Conservation (phyloP, 192 early-diverging fungal genomes). For the Backusella luteola region DNA sequence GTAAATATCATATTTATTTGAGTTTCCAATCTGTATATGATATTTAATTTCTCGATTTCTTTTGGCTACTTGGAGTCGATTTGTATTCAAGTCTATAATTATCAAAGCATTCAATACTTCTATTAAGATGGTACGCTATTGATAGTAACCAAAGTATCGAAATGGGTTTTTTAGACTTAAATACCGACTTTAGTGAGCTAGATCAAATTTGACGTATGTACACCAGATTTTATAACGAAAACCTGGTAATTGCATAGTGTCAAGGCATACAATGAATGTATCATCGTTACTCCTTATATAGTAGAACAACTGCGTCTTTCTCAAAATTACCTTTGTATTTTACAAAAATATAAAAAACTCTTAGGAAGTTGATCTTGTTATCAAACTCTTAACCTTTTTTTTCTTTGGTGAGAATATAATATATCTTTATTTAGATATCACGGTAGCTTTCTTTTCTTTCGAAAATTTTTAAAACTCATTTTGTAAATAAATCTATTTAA, state of each 20-base stretch:
- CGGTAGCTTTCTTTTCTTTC: too few relatives aligned
- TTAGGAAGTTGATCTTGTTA: too few relatives aligned
- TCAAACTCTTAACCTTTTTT: too few relatives aligned
- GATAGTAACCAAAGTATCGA: background rate
- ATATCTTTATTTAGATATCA: too few relatives aligned
- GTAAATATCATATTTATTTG: background rate
- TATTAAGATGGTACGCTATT: background rate
- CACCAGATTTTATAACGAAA: background rate
- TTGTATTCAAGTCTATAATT: background rate
- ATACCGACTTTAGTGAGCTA: background rate
- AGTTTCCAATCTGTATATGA: background rate
- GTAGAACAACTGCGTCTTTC: background rate
- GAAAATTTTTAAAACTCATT: too few relatives aligned
- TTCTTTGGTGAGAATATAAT: too few relatives aligned
- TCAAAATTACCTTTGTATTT: too few relatives aligned
- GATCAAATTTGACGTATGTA: background rate
- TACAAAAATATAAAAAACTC: too few relatives aligned
- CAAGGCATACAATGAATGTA: too few relatives aligned
- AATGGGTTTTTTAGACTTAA: background rate
- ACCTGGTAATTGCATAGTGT: background rate
- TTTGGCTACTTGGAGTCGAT: background rate
- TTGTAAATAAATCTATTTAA: too few relatives aligned
- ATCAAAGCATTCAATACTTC: background rate
- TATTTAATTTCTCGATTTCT: background rate
- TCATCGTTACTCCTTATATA: background rate